These are phyloP conservation scores for Rhodamnia rubescens DNA, from an alignment of 345 rosid species.

Conservation along the genomic window DNA sequence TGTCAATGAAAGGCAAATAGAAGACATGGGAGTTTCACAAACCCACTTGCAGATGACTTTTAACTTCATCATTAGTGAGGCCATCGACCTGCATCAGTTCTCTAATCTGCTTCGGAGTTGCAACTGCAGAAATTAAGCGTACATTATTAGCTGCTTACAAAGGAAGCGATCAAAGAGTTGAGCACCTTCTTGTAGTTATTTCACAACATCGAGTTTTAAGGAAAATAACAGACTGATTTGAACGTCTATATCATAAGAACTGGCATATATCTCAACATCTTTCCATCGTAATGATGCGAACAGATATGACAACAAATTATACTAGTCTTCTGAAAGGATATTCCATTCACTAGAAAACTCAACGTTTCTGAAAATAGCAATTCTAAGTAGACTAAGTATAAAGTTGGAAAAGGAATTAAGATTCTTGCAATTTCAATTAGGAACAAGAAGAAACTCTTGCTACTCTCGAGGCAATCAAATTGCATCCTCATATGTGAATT, in stretches of 20 bases:
- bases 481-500: not conserved
- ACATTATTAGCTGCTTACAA: not conserved
- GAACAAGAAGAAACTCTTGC: not conserved
- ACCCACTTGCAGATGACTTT: conserved; percentile 92
- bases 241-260: not conserved
- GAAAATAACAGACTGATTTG: not conserved
- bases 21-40: not conserved
- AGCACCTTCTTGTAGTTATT: not conserved
- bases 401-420: not conserved
- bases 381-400: not conserved
- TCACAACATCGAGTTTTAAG: not conserved
- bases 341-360: not conserved
- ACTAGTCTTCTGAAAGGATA: not conserved
- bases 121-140: conserved; percentile 34
- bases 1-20: not conserved
- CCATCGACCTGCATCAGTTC: conserved; percentile 95
- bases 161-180: not conserved
- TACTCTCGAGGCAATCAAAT: not conserved
- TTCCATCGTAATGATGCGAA: not conserved
- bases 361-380: not conserved
- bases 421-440: not conserved
- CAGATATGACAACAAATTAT: not conserved
- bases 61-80: conserved; percentile 94
- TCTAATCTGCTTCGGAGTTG: conserved; percentile 95
- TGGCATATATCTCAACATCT: not conserved